phyloP scores from a whole-genome alignment of 768 basidiomycete species.

The Strobilomyces echinocephalus region DNA sequence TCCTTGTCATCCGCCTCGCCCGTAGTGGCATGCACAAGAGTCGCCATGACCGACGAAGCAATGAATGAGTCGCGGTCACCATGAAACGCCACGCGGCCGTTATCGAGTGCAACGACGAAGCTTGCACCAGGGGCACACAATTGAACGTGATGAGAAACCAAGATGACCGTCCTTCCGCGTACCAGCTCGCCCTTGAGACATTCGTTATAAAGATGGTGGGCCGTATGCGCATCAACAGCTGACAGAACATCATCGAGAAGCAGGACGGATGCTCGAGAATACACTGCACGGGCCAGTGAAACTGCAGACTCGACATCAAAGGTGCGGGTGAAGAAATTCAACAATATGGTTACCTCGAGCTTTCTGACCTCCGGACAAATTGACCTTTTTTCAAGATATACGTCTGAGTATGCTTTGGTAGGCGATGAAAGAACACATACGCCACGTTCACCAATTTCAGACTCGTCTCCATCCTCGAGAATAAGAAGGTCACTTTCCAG shows the following conservation, averaged over 20 bases:
- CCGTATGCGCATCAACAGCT: conserved; percentile 79
- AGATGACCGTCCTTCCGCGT: conserved; percentile 72
- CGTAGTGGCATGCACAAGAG: conserved; percentile 56
- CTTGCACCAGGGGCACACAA: conserved; percentile 75
- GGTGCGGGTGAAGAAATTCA: not conserved
- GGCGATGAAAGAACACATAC: conserved; percentile 33
- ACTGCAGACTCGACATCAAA: conserved; percentile 36
- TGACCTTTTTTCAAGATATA: conserved; percentile 17
- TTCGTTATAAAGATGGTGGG: conserved; percentile 73
- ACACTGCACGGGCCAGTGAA: conserved; percentile 79
- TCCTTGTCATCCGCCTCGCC: conserved; percentile 42
- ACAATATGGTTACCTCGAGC: conserved; percentile 47
- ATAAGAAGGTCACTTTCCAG: conserved; percentile 73
- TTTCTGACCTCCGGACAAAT: conserved; percentile 55
- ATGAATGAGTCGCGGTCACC: conserved; percentile 65
- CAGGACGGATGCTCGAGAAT: conserved; percentile 78
- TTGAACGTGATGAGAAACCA: conserved; percentile 94
- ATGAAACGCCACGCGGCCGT: conserved; percentile 64
- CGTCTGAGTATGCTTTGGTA: not conserved
- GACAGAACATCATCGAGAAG: conserved; percentile 79
- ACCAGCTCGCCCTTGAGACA: conserved; percentile 79
- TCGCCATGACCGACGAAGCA: conserved; percentile 58
- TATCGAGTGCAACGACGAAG: conserved; percentile 78
- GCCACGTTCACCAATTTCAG: conserved; percentile 84
- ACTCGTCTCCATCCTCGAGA: conserved; percentile 82